Base-by-base conservation (phyloP, 805 yeast genomes). In the Lipomyces orientalis region DNA sequence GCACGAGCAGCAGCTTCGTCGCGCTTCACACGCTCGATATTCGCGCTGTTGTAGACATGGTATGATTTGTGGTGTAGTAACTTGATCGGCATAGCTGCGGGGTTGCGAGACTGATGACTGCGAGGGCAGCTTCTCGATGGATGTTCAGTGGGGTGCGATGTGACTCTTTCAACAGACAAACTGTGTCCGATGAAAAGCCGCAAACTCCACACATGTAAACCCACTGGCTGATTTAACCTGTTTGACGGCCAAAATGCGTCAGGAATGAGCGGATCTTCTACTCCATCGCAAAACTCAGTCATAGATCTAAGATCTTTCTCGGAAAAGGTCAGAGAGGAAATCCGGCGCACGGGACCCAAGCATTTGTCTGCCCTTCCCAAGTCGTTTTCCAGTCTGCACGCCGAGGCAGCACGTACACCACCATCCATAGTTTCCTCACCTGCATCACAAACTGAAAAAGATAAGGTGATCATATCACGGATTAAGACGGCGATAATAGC, bases 11-110 rank as follows among this genome's bases (percentile, higher is more conserved):
- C 71, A 51, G 67, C 75, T 58, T 71, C 74, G 57, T 73, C 76
- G 19, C 74, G 68, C 29, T 71, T 57, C 1, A 75, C 77, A 22
- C 75, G 68, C 58, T 73, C 77, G 16, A 75, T 70, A 51, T 75
- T 75, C 31, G 58, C 67, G n/a, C 65, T 31, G 35, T 70, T 72
- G 68, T 74, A 70, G 14, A 75, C 77, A 71, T 75, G 73, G 61
- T 75, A 75, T 49, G 77, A 75, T 64, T 75, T 75, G 64, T 75
- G 77, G 49, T 72, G 69, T 10, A 75, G 71, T 25, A 75, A 66
- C 55, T 75, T 75, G 12, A 75, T 55, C 43, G 76, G 76, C 77
- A 75, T 75, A 22, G 49, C 49, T 43, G 49, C 25, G 22, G 49
- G 49, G n/a, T 9, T 43, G 61, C 22, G 29, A 12, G 54, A n/a